Conservation (phyloP, 768 basidiomycete genomes). For the Pisolithus marmoratus region DNA sequence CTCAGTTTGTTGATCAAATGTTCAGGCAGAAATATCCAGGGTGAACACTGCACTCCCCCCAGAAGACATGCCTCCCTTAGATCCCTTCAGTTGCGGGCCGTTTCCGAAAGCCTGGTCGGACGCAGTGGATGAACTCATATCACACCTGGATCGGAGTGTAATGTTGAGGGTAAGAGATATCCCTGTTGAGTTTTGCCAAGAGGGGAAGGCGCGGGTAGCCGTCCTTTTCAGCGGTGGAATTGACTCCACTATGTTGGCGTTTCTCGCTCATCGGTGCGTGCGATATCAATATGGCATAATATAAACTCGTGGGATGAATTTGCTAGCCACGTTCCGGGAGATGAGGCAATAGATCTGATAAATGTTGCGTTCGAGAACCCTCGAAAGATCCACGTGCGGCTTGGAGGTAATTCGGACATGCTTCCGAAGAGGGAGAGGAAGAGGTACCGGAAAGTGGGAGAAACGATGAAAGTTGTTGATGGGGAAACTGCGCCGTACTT, state of each 20-base stretch:
- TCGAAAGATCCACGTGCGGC: slow-evolving; percentile 54
- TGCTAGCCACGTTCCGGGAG: slow-evolving; percentile 58
- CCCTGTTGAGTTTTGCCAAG: slow-evolving; percentile 37
- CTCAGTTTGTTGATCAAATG: neutral
- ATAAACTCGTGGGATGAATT: neutral
- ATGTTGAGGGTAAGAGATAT: slow-evolving; percentile 64
- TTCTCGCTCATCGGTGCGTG: slow-evolving; percentile 67
- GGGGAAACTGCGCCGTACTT: slow-evolving; percentile 41
- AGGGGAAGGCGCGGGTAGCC: slow-evolving; percentile 56
- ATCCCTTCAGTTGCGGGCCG: slow-evolving; percentile 25
- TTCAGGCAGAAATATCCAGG: slow-evolving; percentile 38
- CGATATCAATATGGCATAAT: neutral
- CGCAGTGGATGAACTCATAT: slow-evolving; percentile 47
- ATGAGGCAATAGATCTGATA: slow-evolving; percentile 85
- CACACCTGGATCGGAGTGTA: slow-evolving; percentile 61
- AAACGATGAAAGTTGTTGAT: neutral
- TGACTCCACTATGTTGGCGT: slow-evolving; percentile 82
- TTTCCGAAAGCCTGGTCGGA: slow-evolving; percentile 27
- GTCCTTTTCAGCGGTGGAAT: slow-evolving; percentile 96
- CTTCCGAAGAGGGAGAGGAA: slow-evolving; percentile 42
- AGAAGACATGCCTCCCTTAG: slow-evolving; percentile 29
- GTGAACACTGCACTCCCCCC: slow-evolving; percentile 49
- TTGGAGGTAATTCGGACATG: slow-evolving; percentile 41
- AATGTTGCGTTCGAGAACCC: slow-evolving; percentile 97
- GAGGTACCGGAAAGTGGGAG: slow-evolving; percentile 11